Conservation (phyloP, 805 yeast genomes). For the Pichia californica region DNA sequence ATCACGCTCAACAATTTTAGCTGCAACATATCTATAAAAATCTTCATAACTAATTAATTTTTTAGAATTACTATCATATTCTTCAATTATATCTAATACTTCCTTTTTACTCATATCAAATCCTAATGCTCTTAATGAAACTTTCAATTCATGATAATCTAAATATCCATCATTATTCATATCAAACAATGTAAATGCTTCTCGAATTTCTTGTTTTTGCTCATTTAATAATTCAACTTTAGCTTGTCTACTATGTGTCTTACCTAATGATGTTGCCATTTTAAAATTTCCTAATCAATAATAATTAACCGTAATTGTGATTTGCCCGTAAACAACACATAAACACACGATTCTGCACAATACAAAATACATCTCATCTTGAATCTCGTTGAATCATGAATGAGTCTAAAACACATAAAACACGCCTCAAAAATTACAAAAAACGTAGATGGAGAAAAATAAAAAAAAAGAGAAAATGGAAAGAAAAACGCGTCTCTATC, state of each 20-base stretch:
- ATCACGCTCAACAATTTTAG: conserved; percentile 77
- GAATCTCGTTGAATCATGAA: no score
- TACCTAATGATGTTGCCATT: conserved; percentile 12
- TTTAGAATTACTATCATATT: conserved; percentile 72
- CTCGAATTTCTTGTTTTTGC: conserved; percentile 85
- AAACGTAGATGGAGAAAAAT: no score
- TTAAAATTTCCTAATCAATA: no score
- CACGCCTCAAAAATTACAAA: no score
- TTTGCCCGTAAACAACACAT: no score
- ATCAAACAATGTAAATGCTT: conserved; percentile 87
- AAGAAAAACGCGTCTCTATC: no score
- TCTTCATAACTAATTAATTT: conserved; percentile 73
- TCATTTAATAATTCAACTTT: conserved; percentile 71
- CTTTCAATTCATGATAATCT: conserved; percentile 90
- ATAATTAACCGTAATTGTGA: no score
- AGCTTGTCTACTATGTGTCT: conserved; percentile 33
- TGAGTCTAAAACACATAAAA: no score
- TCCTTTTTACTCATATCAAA: conserved; percentile 76
- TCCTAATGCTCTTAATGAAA: conserved; percentile 90
- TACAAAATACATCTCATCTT: no score
- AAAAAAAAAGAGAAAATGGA: no score
- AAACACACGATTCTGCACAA: no score
- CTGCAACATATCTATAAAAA: conserved; percentile 75
- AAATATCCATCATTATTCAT: conserved; percentile 85
- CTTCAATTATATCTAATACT: conserved; percentile 68